These are phyloP conservation scores for Vaccinium vitisidaea DNA, from an alignment of 148 eudicot genomes.

Conservation along the genomic window DNA sequence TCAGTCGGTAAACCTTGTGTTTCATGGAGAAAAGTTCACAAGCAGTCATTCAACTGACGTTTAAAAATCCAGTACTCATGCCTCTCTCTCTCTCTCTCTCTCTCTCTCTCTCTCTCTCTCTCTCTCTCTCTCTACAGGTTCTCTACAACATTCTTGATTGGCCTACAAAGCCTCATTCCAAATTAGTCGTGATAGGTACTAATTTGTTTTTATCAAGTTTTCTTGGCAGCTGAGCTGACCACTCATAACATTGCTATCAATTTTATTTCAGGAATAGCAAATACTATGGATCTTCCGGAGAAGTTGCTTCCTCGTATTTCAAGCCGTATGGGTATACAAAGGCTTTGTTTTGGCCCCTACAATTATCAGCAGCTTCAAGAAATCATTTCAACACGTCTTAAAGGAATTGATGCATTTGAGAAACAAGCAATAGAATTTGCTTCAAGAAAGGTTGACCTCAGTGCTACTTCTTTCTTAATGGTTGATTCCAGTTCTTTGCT, in stretches of 20 bases:
- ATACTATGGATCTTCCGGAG: constrained; percentile 99
- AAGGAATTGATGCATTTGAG: constrained; percentile 94
- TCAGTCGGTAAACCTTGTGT: constrained; percentile 63
- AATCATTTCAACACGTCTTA: constrained; percentile 82
- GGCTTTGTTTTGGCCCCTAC: constrained; percentile 95
- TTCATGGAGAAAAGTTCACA: background rate
- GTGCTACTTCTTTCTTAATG: constrained; percentile 4
- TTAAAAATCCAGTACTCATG: background rate
- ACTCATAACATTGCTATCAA: background rate
- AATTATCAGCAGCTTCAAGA: constrained; percentile 93
- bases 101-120: background rate
- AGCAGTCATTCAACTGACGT: background rate
- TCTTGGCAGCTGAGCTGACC: constrained; percentile 8
- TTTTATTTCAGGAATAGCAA: constrained; percentile 77
- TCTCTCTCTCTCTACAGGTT: constrained; percentile 48
- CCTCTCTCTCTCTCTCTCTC: background rate
- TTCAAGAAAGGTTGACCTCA: constrained; percentile 70
- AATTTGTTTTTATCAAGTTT: constrained; percentile 5
- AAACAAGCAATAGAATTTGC: constrained; percentile 94
- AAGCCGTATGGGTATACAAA: constrained; percentile 95
- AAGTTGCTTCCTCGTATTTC: constrained; percentile 98
- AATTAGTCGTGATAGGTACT: constrained; percentile 85
- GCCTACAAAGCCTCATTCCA: constrained; percentile 97
- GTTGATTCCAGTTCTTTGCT: background rate
- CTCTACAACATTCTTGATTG: constrained; percentile 98